These are phyloP conservation scores for Ensete ventricosum DNA, from an alignment of 176 grass and related monocot genomes.

Conservation along the genomic window DNA sequence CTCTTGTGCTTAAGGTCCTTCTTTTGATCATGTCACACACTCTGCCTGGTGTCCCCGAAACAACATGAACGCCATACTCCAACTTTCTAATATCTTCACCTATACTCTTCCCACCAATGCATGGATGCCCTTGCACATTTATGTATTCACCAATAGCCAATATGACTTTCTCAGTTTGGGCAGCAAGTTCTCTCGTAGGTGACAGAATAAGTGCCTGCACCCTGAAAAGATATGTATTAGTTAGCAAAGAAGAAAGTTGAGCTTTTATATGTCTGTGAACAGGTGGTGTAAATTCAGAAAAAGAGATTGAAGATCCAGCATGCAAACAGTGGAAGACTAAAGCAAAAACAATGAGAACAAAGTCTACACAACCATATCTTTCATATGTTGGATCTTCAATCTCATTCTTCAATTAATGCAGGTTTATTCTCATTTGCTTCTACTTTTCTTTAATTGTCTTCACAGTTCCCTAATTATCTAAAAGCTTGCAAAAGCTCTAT, in stretches of 20 bases:
- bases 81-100: slow-evolving; percentile 82
- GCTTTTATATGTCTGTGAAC: background rate
- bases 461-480: too few relatives aligned
- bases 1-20: slow-evolving; percentile 64
- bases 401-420: too few relatives aligned
- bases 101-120: slow-evolving; percentile 74
- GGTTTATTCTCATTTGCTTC: too few relatives aligned
- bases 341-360: too few relatives aligned
- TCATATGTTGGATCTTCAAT: too few relatives aligned
- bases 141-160: slow-evolving; percentile 60
- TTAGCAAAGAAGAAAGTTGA: background rate
- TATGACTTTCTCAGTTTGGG: slow-evolving; percentile 79
- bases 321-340: too few relatives aligned
- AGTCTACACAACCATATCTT: too few relatives aligned
- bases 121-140: slow-evolving; percentile 63
- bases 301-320: background rate
- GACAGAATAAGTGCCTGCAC: slow-evolving; percentile 82
- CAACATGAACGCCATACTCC: slow-evolving; percentile 63
- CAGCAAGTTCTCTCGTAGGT: slow-evolving; percentile 82
- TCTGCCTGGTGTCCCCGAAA: slow-evolving; percentile 81
- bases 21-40: slow-evolving; percentile 89
- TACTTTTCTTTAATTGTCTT: too few relatives aligned
- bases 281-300: background rate
- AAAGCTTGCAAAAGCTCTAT: too few relatives aligned
- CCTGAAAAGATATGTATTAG: slow-evolving; percentile 17